Evolutionary conservation across 139 green algal genomes (phyloP).

Genomic region (Picochlorum sp.): DNA sequence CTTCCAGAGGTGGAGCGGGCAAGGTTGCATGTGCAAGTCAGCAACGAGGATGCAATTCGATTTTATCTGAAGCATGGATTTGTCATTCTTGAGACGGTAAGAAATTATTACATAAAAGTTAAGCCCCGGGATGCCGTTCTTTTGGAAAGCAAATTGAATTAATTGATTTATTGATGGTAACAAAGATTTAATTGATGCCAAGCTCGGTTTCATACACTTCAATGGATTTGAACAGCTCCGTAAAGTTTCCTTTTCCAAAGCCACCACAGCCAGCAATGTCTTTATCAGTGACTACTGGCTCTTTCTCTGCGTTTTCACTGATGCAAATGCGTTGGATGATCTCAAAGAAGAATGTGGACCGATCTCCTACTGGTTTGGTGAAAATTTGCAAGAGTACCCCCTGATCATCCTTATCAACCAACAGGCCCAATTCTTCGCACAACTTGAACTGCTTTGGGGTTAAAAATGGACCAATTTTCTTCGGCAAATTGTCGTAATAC

Average conservation of each 20-base stretch:
- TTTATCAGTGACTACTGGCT: constrained; percentile 22
- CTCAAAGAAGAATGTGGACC: constrained; percentile 96
- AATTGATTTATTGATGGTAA: not conserved
- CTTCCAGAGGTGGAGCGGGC: constrained; percentile 36
- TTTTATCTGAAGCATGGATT: constrained; percentile 65
- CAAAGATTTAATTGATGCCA: constrained; percentile 26
- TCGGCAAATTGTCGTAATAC: constrained; percentile 77
- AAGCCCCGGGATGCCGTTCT: constrained; percentile 28
- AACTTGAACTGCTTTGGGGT: constrained; percentile 57
- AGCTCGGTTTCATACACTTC: constrained; percentile 53
- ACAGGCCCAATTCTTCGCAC: constrained; percentile 84
- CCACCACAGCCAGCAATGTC: constrained; percentile 92
- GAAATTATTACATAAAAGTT: constrained; percentile 26
- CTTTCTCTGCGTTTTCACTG: not conserved
- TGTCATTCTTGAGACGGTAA: constrained; percentile 5
- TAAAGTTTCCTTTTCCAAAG: constrained; percentile 94
- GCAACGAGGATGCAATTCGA: constrained; percentile 58
- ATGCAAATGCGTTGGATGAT: constrained; percentile 88
- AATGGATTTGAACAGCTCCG: constrained; percentile 88
- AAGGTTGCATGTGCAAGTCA: constrained; percentile 66
- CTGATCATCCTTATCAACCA: constrained; percentile 95
- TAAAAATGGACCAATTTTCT: constrained; percentile 55
- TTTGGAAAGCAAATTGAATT: constrained; percentile 9
- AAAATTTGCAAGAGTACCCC: constrained; percentile 94
- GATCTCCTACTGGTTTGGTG: constrained; percentile 72